phyloP scores from a whole-genome alignment of 192 early-diverging fungal species.

The Coemansia guatemalensis region DNA sequence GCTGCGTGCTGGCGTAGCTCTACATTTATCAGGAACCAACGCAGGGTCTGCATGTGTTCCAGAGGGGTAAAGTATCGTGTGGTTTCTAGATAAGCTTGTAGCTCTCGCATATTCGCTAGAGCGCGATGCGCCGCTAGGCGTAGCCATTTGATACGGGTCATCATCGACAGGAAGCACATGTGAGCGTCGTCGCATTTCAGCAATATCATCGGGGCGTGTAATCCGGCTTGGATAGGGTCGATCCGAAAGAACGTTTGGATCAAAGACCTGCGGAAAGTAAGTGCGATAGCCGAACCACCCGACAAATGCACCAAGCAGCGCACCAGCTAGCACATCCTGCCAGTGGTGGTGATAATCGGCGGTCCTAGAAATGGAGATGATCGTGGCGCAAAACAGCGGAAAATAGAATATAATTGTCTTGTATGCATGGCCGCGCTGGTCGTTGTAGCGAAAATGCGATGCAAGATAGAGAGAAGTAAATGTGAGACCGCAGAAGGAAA shows the following conservation, averaged over 20 bases:
- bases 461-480: conserved; percentile 69
- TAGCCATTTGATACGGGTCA: conserved; percentile 34
- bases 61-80: background rate
- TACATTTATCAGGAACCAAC: background rate
- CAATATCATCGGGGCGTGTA: conserved; percentile 9
- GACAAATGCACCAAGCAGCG: conserved; percentile 30
- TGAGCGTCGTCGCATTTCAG: background rate
- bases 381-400: conserved; percentile 46
- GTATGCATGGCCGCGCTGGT: conserved; percentile 65
- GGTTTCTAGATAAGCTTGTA: background rate
- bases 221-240: conserved; percentile 52
- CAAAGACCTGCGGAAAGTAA: conserved; percentile 39
- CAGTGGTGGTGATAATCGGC: conserved; percentile 67
- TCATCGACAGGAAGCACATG: conserved; percentile 40
- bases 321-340: conserved; percentile 67
- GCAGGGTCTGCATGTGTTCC: background rate
- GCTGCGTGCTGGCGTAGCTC: background rate
- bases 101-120: conserved; percentile 1
- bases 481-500: conserved; percentile 67
- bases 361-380: conserved; percentile 60
- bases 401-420: conserved; percentile 59
- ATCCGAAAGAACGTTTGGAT: conserved; percentile 31
- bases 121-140: conserved; percentile 14
- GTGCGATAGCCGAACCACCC: conserved; percentile 49
- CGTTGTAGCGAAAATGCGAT: conserved; percentile 66